Percentiles rank a stretch among this genome's conserved stretches.
These are phyloP conservation scores for Fusarium sp. DNA, from an alignment of 2,329 filamentous ascomycete genomes.

Conservation along the genomic window DNA sequence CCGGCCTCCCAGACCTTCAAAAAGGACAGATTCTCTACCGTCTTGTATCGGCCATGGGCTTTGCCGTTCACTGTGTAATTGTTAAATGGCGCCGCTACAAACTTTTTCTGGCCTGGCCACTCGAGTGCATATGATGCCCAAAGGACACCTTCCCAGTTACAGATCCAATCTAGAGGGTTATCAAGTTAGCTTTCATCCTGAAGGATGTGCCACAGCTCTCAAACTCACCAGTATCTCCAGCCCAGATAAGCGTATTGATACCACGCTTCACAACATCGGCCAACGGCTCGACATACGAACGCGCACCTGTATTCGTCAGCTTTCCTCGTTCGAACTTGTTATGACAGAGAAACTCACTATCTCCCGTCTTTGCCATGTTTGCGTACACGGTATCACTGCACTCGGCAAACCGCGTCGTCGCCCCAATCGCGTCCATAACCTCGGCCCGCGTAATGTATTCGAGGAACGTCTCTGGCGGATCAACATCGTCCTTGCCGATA, in stretches of 20 bases:
- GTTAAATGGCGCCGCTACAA: constrained; percentile 52
- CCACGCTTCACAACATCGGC: constrained; percentile 63
- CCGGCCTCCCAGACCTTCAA: constrained; percentile 71
- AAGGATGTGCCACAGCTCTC: background rate
- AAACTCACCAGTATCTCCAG: constrained; percentile 63
- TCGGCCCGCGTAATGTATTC: constrained; percentile 46
- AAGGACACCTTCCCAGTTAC: constrained; percentile 70
- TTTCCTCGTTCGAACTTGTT: background rate
- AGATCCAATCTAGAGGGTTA: constrained; percentile 64
- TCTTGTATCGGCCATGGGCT: constrained; percentile 66
- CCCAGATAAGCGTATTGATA: constrained; percentile 67
- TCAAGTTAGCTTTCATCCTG: constrained; percentile 7
- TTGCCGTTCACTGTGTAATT: constrained; percentile 65
- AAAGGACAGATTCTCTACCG: constrained; percentile 69
- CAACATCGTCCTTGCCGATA: constrained; percentile 42
- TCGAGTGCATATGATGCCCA: constrained; percentile 62
- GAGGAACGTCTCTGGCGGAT: constrained; percentile 45
- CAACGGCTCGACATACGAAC: constrained; percentile 61
- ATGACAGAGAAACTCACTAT: constrained; percentile 30
- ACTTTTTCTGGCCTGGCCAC: constrained; percentile 59
- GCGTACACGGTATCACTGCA: constrained; percentile 45
- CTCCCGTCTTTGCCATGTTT: constrained; percentile 45
- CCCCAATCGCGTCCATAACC: constrained; percentile 47
- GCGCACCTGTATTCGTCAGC: constrained; percentile 52
- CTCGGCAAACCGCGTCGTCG: constrained; percentile 45